Evolutionary conservation across 1,284 basidiomycete species (phyloP).

Genomic region (Moesziomyces globuligerus): DNA sequence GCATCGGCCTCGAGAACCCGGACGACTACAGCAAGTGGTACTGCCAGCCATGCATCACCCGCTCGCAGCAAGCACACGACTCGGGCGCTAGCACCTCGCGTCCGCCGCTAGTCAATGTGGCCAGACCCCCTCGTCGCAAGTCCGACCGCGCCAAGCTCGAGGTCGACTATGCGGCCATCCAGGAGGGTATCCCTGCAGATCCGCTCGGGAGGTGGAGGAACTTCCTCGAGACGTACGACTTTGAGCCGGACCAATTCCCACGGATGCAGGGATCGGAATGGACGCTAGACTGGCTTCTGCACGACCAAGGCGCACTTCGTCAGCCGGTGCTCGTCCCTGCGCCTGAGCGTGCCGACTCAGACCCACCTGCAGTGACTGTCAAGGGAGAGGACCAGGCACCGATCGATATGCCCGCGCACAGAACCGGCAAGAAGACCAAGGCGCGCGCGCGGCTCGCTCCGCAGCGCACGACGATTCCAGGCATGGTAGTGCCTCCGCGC

Average conservation of each 20-base stretch:
- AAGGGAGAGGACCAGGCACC: constrained; percentile 2
- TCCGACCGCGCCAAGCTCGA: constrained; percentile 36
- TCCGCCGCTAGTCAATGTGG: constrained; percentile 26
- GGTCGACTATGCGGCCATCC: constrained; percentile 60
- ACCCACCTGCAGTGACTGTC: not conserved
- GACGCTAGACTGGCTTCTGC: constrained; percentile 55
- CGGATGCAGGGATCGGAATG: constrained; percentile 45
- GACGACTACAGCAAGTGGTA: constrained; percentile 56
- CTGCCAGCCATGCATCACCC: constrained; percentile 43
- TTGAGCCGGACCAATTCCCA: constrained; percentile 36
- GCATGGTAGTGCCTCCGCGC: constrained; percentile 80
- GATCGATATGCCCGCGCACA: not conserved
- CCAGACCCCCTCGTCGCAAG: constrained; percentile 40
- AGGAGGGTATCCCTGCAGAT: constrained; percentile 56
- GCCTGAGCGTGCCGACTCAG: no score
- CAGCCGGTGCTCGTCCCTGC: constrained; percentile 51
- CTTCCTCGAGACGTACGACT: constrained; percentile 37
- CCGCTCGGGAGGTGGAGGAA: constrained; percentile 51
- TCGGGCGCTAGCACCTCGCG: constrained; percentile 24
- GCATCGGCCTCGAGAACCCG: constrained; percentile 44
- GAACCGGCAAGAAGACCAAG: constrained; percentile 9
- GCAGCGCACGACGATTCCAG: constrained; percentile 35
- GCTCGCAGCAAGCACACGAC: constrained; percentile 14
- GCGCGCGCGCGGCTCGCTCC: constrained; percentile 16
- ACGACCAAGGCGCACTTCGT: constrained; percentile 33